Evolutionary conservation across 257 asterid genomes (phyloP).

Genomic region (Jaltomata sinuosa): DNA sequence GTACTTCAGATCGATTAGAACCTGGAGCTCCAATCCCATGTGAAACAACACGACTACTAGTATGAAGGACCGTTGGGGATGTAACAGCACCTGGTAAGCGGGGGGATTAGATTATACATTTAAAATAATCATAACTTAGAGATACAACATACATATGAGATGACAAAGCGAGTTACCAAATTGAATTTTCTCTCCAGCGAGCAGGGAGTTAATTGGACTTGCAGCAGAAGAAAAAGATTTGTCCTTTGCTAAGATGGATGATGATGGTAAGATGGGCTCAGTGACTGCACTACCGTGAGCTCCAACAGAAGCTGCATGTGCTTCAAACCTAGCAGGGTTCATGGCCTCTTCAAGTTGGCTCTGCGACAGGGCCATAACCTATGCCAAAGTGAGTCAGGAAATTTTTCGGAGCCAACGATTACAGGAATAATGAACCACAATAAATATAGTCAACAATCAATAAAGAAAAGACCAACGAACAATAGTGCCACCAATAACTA

Average conservation of each 20-base stretch:
- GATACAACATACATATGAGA: neutral
- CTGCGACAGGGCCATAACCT: constrained; percentile 91
- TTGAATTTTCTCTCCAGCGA: constrained; percentile 95
- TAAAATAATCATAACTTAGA: neutral
- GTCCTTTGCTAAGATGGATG: constrained; percentile 58
- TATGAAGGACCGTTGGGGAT: constrained; percentile 79
- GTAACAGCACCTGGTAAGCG: constrained; percentile 75
- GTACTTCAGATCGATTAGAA: constrained; percentile 63
- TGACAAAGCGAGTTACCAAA: constrained; percentile 43
- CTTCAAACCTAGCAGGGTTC: constrained; percentile 59
- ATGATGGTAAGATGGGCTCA: constrained; percentile 45
- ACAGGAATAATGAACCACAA: neutral
- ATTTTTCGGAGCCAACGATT: neutral
- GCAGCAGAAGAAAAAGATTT: constrained; percentile 58
- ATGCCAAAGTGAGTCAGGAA: constrained; percentile 16
- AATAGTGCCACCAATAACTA: neutral
- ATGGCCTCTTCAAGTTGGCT: constrained; percentile 87
- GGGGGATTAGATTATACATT: neutral
- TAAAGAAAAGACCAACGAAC: neutral
- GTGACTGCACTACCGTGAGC: constrained; percentile 43
- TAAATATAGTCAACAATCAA: neutral
- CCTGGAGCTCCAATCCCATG: constrained; percentile 82
- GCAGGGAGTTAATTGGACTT: constrained; percentile 84
- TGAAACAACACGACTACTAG: constrained; percentile 46
- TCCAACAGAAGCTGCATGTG: constrained; percentile 55